Percentiles rank a stretch among this genome's conserved stretches.
phyloP scores from a whole-genome alignment of 2,329 filamentous ascomycete species.

The Exophiala aquamarina region DNA sequence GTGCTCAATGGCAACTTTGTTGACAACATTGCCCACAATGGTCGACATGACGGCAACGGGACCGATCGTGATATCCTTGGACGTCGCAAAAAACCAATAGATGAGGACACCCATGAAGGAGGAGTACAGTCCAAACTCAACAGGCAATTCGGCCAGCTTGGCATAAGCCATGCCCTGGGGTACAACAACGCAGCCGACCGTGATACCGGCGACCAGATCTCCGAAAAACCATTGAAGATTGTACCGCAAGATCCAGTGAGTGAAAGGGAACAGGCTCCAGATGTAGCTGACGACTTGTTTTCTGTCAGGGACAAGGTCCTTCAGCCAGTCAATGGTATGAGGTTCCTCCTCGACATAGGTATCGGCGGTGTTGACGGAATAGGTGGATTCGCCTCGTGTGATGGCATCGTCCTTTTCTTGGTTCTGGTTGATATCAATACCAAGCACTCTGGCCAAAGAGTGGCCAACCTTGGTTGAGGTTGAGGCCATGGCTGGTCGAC shows the following conservation, averaged over 20 bases:
- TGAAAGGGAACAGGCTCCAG: conserved; percentile 77
- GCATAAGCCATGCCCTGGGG: conserved; percentile 97
- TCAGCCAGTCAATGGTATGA: conserved; percentile 70
- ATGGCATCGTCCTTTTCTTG: conserved; percentile 60
- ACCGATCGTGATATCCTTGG: conserved; percentile 97
- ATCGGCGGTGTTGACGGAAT: conserved; percentile 71
- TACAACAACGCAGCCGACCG: conserved; percentile 78
- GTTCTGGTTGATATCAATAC: conserved; percentile 75
- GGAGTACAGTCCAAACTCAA: conserved; percentile 86
- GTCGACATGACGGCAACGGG: conserved; percentile 96
- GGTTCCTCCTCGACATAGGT: conserved; percentile 83
- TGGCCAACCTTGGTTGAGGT: conserved; percentile 63
- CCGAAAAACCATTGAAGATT: conserved; percentile 86
- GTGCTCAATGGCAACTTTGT: conserved; percentile 57
- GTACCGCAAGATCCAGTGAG: conserved; percentile 85
- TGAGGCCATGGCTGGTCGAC: conserved; percentile 20
- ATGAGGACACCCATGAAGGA: conserved; percentile 94
- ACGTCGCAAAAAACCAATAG: conserved; percentile 98
- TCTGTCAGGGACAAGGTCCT: conserved; percentile 60
- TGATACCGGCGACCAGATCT: conserved; percentile 82
- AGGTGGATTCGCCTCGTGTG: conserved; percentile 74
- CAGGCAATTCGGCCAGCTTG: conserved; percentile 72
- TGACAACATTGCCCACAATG: conserved; percentile 78
- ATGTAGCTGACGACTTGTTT: conserved; percentile 61
- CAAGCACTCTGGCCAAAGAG: conserved; percentile 72